phyloP scores from a whole-genome alignment of 2,329 filamentous ascomycete species.

The Cladophialophora chaetospira region DNA sequence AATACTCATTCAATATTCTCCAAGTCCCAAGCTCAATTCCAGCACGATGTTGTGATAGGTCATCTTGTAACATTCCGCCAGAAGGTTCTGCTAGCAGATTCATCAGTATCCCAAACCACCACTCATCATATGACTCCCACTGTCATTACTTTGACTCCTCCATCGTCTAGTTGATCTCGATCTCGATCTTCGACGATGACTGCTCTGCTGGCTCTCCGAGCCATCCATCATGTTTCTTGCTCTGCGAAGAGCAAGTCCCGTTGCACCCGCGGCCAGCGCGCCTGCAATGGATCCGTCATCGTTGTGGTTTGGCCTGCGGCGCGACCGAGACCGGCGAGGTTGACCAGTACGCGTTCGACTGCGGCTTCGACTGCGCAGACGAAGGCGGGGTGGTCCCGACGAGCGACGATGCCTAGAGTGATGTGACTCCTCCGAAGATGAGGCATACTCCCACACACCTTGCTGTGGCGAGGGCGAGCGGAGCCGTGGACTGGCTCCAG shows the following conservation, averaged over 20 bases:
- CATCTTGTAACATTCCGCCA: too few species aligned
- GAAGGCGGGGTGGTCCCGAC: not conserved
- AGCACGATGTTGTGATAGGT: too few species aligned
- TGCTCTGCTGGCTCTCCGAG: not conserved
- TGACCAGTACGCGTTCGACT: not conserved
- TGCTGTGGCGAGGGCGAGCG: not conserved
- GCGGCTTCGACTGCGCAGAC: not conserved
- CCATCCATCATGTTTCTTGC: not conserved
- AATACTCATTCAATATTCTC: too few species aligned
- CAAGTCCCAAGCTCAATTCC: too few species aligned
- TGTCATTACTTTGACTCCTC: too few species aligned
- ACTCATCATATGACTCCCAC: too few species aligned
- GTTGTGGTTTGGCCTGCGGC: not conserved
- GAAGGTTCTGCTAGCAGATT: too few species aligned
- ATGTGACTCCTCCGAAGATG: not conserved
- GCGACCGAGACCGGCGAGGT: not conserved
- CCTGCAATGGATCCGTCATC: not conserved
- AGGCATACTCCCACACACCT: not conserved
- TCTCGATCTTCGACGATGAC: not conserved
- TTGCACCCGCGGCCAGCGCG: not conserved
- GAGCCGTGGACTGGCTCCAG: not conserved
- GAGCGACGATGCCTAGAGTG: not conserved
- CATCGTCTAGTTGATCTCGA: not conserved
- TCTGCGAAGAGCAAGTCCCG: not conserved
- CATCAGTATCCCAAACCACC: too few species aligned